Base-by-base conservation (phyloP, 1,139 yeast species). In the Taphrina communis region DNA sequence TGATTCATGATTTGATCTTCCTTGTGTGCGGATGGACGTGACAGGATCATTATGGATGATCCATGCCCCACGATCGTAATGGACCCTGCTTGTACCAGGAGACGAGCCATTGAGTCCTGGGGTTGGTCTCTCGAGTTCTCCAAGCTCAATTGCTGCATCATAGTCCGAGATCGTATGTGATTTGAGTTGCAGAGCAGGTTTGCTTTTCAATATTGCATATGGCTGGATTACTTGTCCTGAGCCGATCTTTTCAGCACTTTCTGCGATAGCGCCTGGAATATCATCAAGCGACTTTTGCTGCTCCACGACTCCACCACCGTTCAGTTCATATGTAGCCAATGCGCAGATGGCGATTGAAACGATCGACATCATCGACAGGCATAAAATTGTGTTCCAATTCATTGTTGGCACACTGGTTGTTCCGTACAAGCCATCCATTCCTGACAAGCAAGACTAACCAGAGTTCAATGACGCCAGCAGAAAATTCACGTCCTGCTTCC, bases 301-400 rank as follows among this genome's bases (percentile, higher is more conserved):
- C 11, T 50, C 31, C 36, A 25, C 19, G 35, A 56, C 4, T 3
- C 60, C 60, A 19, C 60, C 60, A 7, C 60, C 48, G 6, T 41
- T 38, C 25, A 56, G 42, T 35, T 56, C 60, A 21, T 39, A 56
- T n/a, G 36, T 2, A 19, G 60, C 60, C 60, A 50, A 56, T 2
- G 14, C 19, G 12, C 31, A 21, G 48, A 56, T 19, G 6, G 6
- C 36, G 31, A 56, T n/a, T 6, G 60, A 9, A 9, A 12, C 46
- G 14, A 56, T 6, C 1, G 21, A 1, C 48, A 38, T 41, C 17
- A 56, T 19, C 5, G 21, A 9, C 14, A 56, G 38, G 46, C 17
- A 56, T n/a, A 56, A 36, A 9, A 56, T 41, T 1, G 60, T 56
- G 36, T 38, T 35, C 60, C 60, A 56, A 17, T 56, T 41, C 36